Base-by-base conservation (phyloP, 768 basidiomycete species). In the Ramaria sp. region DNA sequence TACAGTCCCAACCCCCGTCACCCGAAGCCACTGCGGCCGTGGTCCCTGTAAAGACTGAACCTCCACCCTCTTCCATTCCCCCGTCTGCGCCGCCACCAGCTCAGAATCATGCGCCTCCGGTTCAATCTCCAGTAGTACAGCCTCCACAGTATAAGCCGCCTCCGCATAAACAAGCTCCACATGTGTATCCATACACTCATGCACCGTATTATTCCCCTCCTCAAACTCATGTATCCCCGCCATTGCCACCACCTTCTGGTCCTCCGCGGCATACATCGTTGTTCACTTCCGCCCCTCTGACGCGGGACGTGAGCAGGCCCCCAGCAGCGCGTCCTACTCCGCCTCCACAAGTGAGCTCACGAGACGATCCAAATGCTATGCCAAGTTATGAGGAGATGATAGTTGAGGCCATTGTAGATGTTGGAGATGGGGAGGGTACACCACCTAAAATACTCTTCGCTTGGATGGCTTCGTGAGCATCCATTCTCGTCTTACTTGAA, bases 381-480 rank as follows among this genome's bases (percentile, higher is more conserved):
- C 89, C 89, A 6, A 86, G 84, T 59, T 93, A 93, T 55, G 89
- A 93, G 63, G 89, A 92, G 58, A 93, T 93, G 90, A 86, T 92
- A 16, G 85, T 84, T 10, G 85, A 87, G 63, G 88, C 88, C 0
- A 69, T 93, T 24, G 67, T 71, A 13, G 84, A 83, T 53, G 74
- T 78, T 41, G 71, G 69, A 6, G 86, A 88, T 55, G 72, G 80
- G 1, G 85, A 92, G 44, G 90, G 90, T 16, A 78, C 78, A 53
- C 82, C 82, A 6, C 90, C 90, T n/a, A 91, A 88, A 65, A 80
- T 81, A 57, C 63, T 93, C 28, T 93, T 89, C 64, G 70, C 78
- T 5, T 88, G 85, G 85, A 93, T 93, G 85, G 82, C 82, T 3
- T 71, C 58, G 66, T 66, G 43, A 39, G 60, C 56, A 34, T 34